Percentiles rank a stretch among this genome's conserved stretches.
phyloP scores from a whole-genome alignment of 2,329 filamentous ascomycete genomes.

The Hypoxylon sp. region DNA sequence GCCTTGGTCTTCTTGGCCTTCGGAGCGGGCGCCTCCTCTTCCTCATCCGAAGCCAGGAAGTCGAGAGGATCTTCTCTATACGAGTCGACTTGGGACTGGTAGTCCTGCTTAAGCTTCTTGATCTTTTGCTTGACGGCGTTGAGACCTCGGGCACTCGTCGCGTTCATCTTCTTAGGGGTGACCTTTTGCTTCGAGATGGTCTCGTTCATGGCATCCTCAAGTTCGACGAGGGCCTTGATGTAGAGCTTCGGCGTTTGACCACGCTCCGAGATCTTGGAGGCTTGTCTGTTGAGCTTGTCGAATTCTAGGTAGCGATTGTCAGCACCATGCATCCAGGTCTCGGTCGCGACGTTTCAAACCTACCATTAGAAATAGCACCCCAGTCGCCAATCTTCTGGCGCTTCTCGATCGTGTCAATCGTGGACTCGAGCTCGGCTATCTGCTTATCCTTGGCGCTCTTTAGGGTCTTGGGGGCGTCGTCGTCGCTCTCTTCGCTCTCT shows the following conservation, averaged over 20 bases:
- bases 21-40: constrained; percentile 67
- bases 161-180: constrained; percentile 98
- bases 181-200: constrained; percentile 95
- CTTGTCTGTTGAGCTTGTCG: constrained; percentile 91
- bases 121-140: constrained; percentile 98
- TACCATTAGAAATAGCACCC: constrained; percentile 89
- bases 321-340: constrained; percentile 5
- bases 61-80: constrained; percentile 73
- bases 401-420: constrained; percentile 92
- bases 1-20: constrained; percentile 63
- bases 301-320: constrained; percentile 69
- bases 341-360: constrained; percentile 43
- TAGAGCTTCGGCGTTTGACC: constrained; percentile 88
- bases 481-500: constrained; percentile 86
- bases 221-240: constrained; percentile 89
- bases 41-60: constrained; percentile 63
- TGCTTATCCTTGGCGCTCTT: constrained; percentile 99
- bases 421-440: constrained; percentile 89
- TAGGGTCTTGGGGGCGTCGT: constrained; percentile 84
- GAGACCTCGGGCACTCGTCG: constrained; percentile 88
- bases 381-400: constrained; percentile 97
- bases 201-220: constrained; percentile 95
- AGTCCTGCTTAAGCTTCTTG: constrained; percentile 98
- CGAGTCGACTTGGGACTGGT: constrained; percentile 83
- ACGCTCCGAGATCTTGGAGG: constrained; percentile 77